Evolutionary conservation across 208 protist genomes (phyloP).

Genomic region (Porcisia hertigi): DNA sequence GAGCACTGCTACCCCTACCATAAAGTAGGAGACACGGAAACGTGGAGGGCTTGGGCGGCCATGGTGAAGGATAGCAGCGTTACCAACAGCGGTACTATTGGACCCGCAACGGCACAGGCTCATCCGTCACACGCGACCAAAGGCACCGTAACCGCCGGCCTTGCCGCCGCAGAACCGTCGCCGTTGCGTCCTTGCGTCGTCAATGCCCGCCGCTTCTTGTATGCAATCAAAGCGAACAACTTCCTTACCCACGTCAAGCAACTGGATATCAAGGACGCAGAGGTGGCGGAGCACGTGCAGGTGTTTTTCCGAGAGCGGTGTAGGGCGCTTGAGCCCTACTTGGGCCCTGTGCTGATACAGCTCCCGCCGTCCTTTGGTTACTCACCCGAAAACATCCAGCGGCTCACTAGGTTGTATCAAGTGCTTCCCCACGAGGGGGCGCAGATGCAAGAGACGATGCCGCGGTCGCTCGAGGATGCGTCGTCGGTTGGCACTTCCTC

Average conservation of each 20-base stretch:
- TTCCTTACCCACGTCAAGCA: constrained; percentile 71
- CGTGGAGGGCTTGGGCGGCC: constrained; percentile 60
- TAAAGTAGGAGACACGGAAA: constrained; percentile 40
- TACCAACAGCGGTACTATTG: neutral
- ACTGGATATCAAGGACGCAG: constrained; percentile 45
- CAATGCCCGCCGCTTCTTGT: constrained; percentile 41
- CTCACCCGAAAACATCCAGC: constrained; percentile 36
- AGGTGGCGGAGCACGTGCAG: constrained; percentile 44
- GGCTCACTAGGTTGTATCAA: constrained; percentile 39
- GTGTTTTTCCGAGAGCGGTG: constrained; percentile 59
- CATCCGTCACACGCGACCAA: neutral
- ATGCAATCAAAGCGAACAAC: constrained; percentile 78
- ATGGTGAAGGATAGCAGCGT: constrained; percentile 39
- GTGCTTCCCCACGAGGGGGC: constrained; percentile 39
- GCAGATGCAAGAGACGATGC: constrained; percentile 2
- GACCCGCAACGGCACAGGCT: neutral
- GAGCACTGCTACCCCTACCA: constrained; percentile 86
- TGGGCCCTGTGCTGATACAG: constrained; percentile 73
- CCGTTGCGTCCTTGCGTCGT: constrained; percentile 5
- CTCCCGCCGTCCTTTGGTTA: constrained; percentile 68
- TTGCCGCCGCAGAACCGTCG: neutral
- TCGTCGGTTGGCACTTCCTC: neutral
- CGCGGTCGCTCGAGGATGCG: neutral
- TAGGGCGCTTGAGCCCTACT: constrained; percentile 37
- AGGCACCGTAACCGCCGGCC: neutral